Conservation (phyloP, 2,329 filamentous ascomycete species). For the Chrysosporium keratinophilum region DNA sequence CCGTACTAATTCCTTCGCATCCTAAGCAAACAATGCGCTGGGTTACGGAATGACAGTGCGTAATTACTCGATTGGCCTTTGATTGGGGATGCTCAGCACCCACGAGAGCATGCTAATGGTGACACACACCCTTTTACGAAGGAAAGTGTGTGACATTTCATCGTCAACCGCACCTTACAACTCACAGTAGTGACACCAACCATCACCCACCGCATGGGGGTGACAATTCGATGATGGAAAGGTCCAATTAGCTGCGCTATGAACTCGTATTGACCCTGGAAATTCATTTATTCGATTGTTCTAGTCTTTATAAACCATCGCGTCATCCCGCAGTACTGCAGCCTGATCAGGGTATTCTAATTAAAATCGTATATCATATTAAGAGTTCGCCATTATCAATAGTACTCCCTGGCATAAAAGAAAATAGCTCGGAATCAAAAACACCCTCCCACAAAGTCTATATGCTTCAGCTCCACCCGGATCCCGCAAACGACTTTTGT, state of each 20-base stretch:
- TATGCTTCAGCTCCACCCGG: constrained; percentile 6
- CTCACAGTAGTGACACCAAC: too few relatives aligned
- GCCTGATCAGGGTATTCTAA: background rate
- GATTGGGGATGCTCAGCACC: too few relatives aligned
- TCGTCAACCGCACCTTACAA: too few relatives aligned
- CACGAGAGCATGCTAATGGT: too few relatives aligned
- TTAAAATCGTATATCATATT: constrained; percentile 8
- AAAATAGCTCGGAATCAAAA: background rate
- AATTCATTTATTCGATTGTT: background rate
- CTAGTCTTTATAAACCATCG: background rate
- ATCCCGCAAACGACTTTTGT: background rate
- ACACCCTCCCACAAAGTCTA: constrained; percentile 7
- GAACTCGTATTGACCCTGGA: background rate
- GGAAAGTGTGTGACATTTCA: too few relatives aligned
- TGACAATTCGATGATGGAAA: too few relatives aligned
- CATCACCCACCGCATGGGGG: too few relatives aligned
- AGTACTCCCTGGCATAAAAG: background rate
- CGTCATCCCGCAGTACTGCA: background rate
- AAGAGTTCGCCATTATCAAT: background rate
- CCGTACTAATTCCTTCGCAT: too few relatives aligned
- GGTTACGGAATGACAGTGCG: too few relatives aligned
- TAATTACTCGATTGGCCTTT: too few relatives aligned
- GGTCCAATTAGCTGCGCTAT: background rate
- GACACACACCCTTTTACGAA: too few relatives aligned
- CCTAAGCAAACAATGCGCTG: too few relatives aligned